A percentile compares a stretch with the other conserved stretches of the same genome.
Conservation (phyloP, 2,329 filamentous ascomycete species). For the Fusarium stilboides region DNA sequence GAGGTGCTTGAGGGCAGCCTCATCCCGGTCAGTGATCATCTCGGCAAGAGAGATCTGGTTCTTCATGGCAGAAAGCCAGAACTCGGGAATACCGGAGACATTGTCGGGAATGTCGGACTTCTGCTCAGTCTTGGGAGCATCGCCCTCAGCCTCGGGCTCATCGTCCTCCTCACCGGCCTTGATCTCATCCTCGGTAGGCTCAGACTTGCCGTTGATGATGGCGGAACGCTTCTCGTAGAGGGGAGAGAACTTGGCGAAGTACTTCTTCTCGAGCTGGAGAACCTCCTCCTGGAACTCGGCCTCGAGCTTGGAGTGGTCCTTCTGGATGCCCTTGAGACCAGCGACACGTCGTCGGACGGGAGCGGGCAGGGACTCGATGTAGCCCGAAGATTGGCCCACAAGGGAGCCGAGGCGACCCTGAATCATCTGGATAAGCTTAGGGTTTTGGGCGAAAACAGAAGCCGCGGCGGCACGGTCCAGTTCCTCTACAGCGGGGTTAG, state of each 20-base stretch:
- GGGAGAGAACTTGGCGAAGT: slow-evolving; percentile 98
- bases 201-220: slow-evolving; percentile 89
- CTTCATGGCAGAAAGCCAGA: slow-evolving; percentile 99
- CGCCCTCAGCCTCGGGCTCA: slow-evolving; percentile 80
- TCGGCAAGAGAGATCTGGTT: slow-evolving; percentile 97
- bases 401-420: slow-evolving; percentile 95
- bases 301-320: slow-evolving; percentile 98
- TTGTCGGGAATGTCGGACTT: slow-evolving; percentile 69
- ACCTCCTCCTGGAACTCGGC: slow-evolving; percentile 99
- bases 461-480: slow-evolving; percentile 89
- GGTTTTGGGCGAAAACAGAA: slow-evolving; percentile 95
- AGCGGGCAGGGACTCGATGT: slow-evolving; percentile 94
- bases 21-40: slow-evolving; percentile 98
- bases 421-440: slow-evolving; percentile 95
- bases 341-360: slow-evolving; percentile 93
- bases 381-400: slow-evolving; percentile 95
- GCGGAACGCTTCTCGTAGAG: slow-evolving; percentile 95
- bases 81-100: slow-evolving; percentile 91
- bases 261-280: slow-evolving; percentile 98
- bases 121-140: slow-evolving; percentile 69
- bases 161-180: slow-evolving; percentile 87
- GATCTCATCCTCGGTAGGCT: slow-evolving; percentile 91
- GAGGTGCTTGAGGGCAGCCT: slow-evolving; percentile 90
- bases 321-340: slow-evolving; percentile 97
- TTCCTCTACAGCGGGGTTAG: slow-evolving; percentile 75